Base-by-base conservation (phyloP, 768 basidiomycete genomes). In the Leccinum boreale region DNA sequence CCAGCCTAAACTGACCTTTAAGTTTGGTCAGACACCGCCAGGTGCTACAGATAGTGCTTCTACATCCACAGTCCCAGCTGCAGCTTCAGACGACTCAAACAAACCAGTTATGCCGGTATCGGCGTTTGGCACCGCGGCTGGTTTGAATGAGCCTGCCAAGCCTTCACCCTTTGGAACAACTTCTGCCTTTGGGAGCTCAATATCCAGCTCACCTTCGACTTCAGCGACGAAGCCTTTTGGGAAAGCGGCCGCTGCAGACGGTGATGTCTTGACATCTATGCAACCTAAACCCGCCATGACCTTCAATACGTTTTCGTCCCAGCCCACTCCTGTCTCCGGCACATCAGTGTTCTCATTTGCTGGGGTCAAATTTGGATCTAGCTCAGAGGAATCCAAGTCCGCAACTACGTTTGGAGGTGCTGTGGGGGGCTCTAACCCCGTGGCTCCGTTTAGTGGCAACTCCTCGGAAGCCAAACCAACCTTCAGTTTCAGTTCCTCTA, bases 91-190 rank as follows among this genome's bases (percentile, higher is more conserved):
- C 67, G 70, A 61, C 49, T 45, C 58, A 28, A 68, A 71, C 55
- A 71, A 67, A 47, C 57, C 73, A 7, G 53, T 65, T 24, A 36
- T 64, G 7, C 65, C 72, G 4, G 65, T 70, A 6, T 58, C 64
- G 10, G 52, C 42, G 21, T 63, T 67, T 46, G 64, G 62, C 14
- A 7, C 45, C 23, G 21, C 51, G 3, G 21, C 64, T 48, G 62
- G 66, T 14, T 60, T 62, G 4, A 68, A 71, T 21, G 55, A 63
- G 19, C 54, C 62, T 11, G 45, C 65, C 33, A 75, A 71, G 48
- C 47, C 70, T 56, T 62, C 66, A 7, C 36, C 66, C 11, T 63
- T 58, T 26, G 66, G 50, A 56, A 23, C 50, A 35, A 19, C 45
- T 14, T 55, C 68, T 52, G 33, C 56, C 26, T 73, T 74, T 57